Conservation (phyloP, 306 rosid species). For the Fragaria ananassa region DNA sequence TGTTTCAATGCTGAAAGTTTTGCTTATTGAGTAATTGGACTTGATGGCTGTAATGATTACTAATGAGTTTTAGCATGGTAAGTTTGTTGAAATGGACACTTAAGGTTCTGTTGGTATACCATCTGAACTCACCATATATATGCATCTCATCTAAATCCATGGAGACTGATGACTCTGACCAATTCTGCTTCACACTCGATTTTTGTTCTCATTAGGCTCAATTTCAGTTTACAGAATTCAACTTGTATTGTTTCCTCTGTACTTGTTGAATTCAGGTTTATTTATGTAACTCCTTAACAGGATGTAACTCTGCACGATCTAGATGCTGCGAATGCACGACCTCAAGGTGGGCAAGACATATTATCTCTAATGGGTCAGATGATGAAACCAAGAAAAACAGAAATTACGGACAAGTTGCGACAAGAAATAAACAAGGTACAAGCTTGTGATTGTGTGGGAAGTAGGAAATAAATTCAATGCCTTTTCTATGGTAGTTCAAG, state of each 20-base stretch:
- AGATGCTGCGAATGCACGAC: slow-evolving; percentile 88
- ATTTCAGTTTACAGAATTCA: not conserved
- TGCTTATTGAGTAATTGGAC: slow-evolving; percentile 4
- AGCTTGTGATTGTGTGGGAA: slow-evolving; percentile 2
- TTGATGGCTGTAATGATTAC: not conserved
- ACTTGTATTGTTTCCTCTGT: not conserved
- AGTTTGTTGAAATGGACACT: not conserved
- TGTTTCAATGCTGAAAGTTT: not conserved
- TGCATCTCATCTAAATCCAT: not conserved
- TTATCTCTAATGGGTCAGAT: slow-evolving; percentile 97
- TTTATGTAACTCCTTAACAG: slow-evolving; percentile 28
- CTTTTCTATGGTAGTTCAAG: slow-evolving; percentile 8
- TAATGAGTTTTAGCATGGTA: not conserved
- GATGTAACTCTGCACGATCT: slow-evolving; percentile 92
- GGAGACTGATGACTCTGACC: slow-evolving; percentile 3
- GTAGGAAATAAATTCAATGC: not conserved
- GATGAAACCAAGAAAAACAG: slow-evolving; percentile 98
- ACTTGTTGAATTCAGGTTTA: slow-evolving; percentile 16
- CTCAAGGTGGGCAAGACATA: slow-evolving; percentile 98
- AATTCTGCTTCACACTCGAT: not conserved
- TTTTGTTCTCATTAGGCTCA: not conserved
- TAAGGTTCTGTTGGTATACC: not conserved
- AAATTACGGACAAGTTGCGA: slow-evolving; percentile 88
- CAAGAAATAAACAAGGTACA: slow-evolving; percentile 86
- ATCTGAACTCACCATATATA: slow-evolving; percentile 1